Evolutionary conservation across 768 basidiomycete genomes (phyloP).

Genomic region (Sarcomyxa edulis): DNA sequence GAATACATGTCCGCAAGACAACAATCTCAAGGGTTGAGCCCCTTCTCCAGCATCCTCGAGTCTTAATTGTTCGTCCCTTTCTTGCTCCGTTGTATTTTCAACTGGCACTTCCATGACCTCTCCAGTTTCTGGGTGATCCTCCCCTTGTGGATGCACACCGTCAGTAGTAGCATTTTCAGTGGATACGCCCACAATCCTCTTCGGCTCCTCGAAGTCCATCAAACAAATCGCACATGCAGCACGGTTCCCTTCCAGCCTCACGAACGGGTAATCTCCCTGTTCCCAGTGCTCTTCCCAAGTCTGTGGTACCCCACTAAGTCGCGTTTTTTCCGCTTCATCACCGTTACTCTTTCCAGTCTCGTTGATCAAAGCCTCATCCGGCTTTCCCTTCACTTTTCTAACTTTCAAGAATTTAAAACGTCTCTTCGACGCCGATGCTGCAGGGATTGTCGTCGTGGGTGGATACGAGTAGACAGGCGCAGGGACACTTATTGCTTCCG

Average conservation of each 20-base stretch:
- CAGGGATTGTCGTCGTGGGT: constrained; percentile 35
- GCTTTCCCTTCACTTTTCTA: constrained; percentile 19
- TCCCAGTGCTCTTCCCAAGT: constrained; percentile 83
- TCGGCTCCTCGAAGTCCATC: constrained; percentile 79
- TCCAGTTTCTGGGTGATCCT: constrained; percentile 2
- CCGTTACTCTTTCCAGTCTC: constrained; percentile 8
- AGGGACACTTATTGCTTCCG: constrained; percentile 35
- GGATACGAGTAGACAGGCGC: constrained; percentile 56
- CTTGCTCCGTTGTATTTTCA: constrained; percentile 32
- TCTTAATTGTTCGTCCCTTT: constrained; percentile 36
- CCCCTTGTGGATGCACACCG: constrained; percentile 6
- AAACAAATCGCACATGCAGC: constrained; percentile 83
- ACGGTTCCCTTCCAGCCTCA: constrained; percentile 75
- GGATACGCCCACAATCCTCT: constrained; percentile 19
- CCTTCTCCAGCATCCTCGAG: constrained; percentile 73
- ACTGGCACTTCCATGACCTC: constrained; percentile 22
- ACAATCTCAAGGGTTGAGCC: constrained; percentile 67
- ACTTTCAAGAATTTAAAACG: constrained; percentile 50
- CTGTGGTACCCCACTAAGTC: no score
- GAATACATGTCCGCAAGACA: constrained; percentile 84
- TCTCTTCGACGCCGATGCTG: constrained; percentile 25
- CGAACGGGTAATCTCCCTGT: constrained; percentile 71
- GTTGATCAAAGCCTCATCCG: constrained; percentile 1
- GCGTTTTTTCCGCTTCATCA: constrained; percentile 11
- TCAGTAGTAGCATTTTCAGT: constrained; percentile 3